Evolutionary conservation across 305 asterid species (phyloP), one percentile per base, ranked within the genome.

Genomic region (Fraxinus floribunda): DNA sequence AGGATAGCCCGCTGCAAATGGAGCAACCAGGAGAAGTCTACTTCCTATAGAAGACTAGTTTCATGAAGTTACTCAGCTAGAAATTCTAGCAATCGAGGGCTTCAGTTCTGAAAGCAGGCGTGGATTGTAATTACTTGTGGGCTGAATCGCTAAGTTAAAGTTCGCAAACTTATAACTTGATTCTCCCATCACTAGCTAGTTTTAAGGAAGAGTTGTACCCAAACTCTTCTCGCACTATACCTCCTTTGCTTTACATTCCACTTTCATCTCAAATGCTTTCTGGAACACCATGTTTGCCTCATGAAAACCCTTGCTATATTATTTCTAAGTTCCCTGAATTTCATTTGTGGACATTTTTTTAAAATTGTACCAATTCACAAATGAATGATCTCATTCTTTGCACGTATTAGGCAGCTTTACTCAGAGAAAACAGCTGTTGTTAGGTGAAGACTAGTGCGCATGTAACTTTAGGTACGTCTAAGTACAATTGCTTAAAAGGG

Each of bases 191-290:
- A 35, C 13, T 16, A 72, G 49, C 46, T 22, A 35, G 76, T 72
- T 72, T 70, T 32, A 35, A 49, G 16, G 49, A 35, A 34, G 77
- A 72, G 26, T 35, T n/a, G 26, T 34, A 34, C 30, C 29, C 49
- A 72, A 16, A 72, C 77, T 72, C 35, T 16, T 72, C 24, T 72
- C 29, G 3, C 39, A 34, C 49, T n/a, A 35, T 32, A 32, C 70
- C 29, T 6, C 41, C 26, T 35, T n/a, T 72, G 46, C 49, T 72
- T 72, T 72, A 34, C 77, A 34, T 35, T 72, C 77, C 77, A 72
- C 49, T 32, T 72, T 72, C 77, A 73, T 35, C 39, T 70, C 46
- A 73, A 73, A 73, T 16, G 44, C 77, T 73, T 72, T n/a, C 52
- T n/a, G 16, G 7, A 73, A 73, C 71, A 60, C 77, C 46, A 3